Percentiles rank a stretch among this genome's conserved stretches.
Evolutionary conservation across 148 eudicot genomes (phyloP).

Genomic region (Spergularia marina): DNA sequence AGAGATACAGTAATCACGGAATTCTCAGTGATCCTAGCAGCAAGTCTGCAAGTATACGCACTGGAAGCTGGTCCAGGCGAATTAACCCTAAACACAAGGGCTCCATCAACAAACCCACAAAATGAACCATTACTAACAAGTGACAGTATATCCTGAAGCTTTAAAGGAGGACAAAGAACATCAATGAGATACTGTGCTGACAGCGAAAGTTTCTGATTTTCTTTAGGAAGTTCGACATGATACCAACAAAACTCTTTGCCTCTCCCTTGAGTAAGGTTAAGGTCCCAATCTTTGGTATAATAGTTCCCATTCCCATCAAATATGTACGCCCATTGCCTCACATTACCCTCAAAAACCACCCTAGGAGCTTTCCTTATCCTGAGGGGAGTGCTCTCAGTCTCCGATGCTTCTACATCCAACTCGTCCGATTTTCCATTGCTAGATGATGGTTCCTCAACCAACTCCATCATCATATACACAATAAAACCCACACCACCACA

Average conservation of each 20-base stretch:
- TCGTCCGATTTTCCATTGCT: slow-evolving; percentile 40
- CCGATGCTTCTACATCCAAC: slow-evolving; percentile 29
- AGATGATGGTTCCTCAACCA: slow-evolving; percentile 26
- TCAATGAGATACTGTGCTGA: slow-evolving; percentile 84
- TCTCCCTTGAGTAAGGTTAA: slow-evolving; percentile 60
- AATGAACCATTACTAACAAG: slow-evolving; percentile 87
- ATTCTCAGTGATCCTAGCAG: slow-evolving; percentile 84
- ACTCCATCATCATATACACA: slow-evolving; percentile 29
- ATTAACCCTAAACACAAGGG: slow-evolving; percentile 86
- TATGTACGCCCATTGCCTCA: slow-evolving; percentile 70
- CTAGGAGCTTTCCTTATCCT: slow-evolving; percentile 31
- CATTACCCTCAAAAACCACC: slow-evolving; percentile 44
- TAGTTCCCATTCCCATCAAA: slow-evolving; percentile 93
- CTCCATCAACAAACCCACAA: slow-evolving; percentile 88
- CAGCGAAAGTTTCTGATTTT: slow-evolving; percentile 67
- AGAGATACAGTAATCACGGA: slow-evolving; percentile 89
- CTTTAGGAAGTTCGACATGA: slow-evolving; percentile 87
- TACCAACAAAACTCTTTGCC: slow-evolving; percentile 96
- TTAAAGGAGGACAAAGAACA: slow-evolving; percentile 83
- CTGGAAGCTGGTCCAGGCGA: slow-evolving; percentile 85
- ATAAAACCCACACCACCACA: not conserved
- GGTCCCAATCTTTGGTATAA: slow-evolving; percentile 87
- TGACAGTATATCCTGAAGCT: slow-evolving; percentile 91
- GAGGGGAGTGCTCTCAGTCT: slow-evolving; percentile 24
- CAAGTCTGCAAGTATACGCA: slow-evolving; percentile 76